These are phyloP conservation scores for Cryphonectria carpinicola DNA, from an alignment of 2,329 filamentous ascomycete genomes.

Conservation along the genomic window DNA sequence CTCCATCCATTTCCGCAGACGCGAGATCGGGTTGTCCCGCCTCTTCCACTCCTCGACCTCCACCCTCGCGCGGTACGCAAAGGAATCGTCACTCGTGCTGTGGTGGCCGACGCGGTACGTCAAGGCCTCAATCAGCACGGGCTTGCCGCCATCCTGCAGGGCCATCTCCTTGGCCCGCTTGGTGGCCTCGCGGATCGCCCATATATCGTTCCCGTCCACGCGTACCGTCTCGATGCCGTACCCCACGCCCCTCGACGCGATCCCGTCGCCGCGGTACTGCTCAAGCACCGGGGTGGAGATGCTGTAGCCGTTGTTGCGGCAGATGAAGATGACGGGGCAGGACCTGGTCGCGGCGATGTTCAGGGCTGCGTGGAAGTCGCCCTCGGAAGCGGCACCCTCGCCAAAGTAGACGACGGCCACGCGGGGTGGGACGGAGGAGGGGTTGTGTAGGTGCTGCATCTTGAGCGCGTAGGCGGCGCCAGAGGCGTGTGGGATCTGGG, in stretches of 20 bases:
- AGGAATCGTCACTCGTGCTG: constrained; percentile 95
- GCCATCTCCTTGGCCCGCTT: constrained; percentile 75
- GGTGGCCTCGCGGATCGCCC: constrained; percentile 74
- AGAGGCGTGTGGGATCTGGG: constrained; percentile 78
- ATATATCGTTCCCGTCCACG: constrained; percentile 82
- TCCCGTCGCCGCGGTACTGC: constrained; percentile 82
- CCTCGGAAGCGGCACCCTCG: constrained; percentile 79
- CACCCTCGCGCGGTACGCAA: constrained; percentile 89
- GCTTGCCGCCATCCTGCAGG: constrained; percentile 77
- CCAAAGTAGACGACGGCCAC: constrained; percentile 80
- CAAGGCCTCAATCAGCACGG: constrained; percentile 92
- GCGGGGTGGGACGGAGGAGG: constrained; percentile 60
- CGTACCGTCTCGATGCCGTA: constrained; percentile 85
- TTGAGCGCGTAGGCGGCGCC: constrained; percentile 81
- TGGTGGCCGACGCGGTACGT: constrained; percentile 96
- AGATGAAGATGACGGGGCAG: constrained; percentile 78
- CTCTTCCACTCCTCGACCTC: constrained; percentile 89
- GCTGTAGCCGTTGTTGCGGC: constrained; percentile 82
- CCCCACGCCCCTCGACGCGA: constrained; percentile 74
- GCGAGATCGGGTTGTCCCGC: constrained; percentile 43
- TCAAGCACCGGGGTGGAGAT: constrained; percentile 80
- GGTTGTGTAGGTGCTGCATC: constrained; percentile 68
- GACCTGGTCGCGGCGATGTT: constrained; percentile 80
- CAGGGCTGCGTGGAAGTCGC: constrained; percentile 80
- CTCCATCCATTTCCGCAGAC: constrained; percentile 73